phyloP scores from a whole-genome alignment of 768 basidiomycete genomes.

The Phylloporus sp. region DNA sequence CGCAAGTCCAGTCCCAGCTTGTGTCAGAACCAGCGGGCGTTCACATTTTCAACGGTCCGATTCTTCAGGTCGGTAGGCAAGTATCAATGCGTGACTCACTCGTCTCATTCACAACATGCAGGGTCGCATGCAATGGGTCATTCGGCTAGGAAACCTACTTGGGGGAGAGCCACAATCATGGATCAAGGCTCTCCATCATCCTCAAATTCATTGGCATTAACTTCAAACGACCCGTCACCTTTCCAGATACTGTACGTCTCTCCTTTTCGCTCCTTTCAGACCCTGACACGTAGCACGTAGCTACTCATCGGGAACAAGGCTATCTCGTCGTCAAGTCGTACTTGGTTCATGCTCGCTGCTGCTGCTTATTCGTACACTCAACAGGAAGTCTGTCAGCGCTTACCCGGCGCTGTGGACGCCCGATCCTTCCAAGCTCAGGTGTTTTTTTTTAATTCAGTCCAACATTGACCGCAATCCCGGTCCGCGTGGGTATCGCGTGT shows the following conservation, averaged over 20 bases:
- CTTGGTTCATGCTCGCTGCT: slow-evolving; percentile 46
- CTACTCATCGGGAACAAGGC: slow-evolving; percentile 63
- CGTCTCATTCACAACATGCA: slow-evolving; percentile 19
- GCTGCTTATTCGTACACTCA: slow-evolving; percentile 64
- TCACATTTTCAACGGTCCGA: slow-evolving; percentile 39
- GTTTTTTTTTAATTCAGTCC: too few species aligned
- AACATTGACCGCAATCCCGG: too few species aligned
- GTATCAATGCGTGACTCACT: not conserved
- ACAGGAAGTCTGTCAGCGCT: slow-evolving; percentile 46
- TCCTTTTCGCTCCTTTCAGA: not conserved
- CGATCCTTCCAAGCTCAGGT: too few species aligned
- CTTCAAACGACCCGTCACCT: slow-evolving; percentile 67
- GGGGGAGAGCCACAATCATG: slow-evolving; percentile 53
- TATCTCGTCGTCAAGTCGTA: slow-evolving; percentile 33
- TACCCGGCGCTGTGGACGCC: too few species aligned
- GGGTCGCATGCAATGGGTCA: slow-evolving; percentile 69
- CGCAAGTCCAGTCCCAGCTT: slow-evolving; percentile 33
- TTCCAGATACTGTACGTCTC: slow-evolving; percentile 63
- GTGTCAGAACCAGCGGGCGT: not conserved
- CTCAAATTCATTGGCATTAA: slow-evolving; percentile 65
- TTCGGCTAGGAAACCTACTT: slow-evolving; percentile 50
- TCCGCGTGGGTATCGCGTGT: too few species aligned
- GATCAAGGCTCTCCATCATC: slow-evolving; percentile 68
- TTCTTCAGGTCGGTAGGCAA: slow-evolving; percentile 63
- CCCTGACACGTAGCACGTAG: slow-evolving; percentile 31